These are phyloP conservation scores for Fusarium camptoceras DNA, from an alignment of 2,329 filamentous ascomycete species.

Conservation along the genomic window DNA sequence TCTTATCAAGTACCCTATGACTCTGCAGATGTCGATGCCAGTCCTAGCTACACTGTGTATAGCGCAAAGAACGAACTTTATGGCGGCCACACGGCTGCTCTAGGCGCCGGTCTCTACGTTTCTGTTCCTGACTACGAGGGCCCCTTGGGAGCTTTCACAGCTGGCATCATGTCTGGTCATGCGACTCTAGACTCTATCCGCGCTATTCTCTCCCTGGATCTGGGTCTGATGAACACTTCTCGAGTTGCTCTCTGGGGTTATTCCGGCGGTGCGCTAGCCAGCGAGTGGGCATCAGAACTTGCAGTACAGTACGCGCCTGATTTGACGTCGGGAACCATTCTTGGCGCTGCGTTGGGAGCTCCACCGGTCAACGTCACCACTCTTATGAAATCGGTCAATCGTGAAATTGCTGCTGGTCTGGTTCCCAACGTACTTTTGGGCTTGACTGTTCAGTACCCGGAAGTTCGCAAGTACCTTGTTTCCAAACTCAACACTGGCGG, in stretches of 20 bases:
- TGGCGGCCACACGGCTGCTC: not conserved
- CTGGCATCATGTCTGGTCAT: constrained; percentile 57
- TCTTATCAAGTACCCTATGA: constrained; percentile 43
- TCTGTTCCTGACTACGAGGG: constrained; percentile 61
- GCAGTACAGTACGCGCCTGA: constrained; percentile 65
- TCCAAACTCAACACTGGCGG: constrained; percentile 33
- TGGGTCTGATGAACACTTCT: constrained; percentile 48
- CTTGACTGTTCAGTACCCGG: constrained; percentile 36
- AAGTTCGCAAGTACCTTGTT: constrained; percentile 22
- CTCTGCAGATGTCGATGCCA: constrained; percentile 38
- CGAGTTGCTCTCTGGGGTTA: constrained; percentile 65
- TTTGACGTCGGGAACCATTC: constrained; percentile 52
- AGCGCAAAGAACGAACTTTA: not conserved
- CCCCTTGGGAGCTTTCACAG: constrained; percentile 57
- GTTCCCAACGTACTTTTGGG: constrained; percentile 35
- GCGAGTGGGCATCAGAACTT: constrained; percentile 64
- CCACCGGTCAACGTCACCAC: constrained; percentile 55
- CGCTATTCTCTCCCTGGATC: constrained; percentile 51
- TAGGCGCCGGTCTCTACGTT: constrained; percentile 46
- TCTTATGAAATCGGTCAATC: constrained; percentile 52
- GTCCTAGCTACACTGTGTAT: constrained; percentile 37
- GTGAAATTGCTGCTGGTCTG: constrained; percentile 36
- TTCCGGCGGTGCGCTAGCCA: constrained; percentile 65
- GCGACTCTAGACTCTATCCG: constrained; percentile 60
- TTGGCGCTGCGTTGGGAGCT: constrained; percentile 62